Percentiles rank a stretch among this genome's conserved stretches.
Conservation (phyloP, 2,329 filamentous ascomycete species). For the Talaromyces atroroseus region DNA sequence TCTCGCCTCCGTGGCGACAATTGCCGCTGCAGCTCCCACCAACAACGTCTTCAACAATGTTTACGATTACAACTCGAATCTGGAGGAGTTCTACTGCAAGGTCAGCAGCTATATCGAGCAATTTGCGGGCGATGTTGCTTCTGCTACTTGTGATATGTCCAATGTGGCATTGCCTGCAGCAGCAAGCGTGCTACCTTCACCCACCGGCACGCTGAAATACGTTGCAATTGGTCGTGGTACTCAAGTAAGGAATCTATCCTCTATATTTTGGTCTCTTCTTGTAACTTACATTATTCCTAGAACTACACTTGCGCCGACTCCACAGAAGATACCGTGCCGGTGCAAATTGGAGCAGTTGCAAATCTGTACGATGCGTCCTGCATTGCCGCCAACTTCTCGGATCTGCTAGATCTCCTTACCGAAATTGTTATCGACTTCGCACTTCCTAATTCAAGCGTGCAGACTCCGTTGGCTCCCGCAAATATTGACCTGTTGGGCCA, state of each 20-base stretch:
- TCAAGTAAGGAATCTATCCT: conserved; percentile 32
- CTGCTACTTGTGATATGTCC: conserved; percentile 29
- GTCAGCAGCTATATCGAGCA: conserved; percentile 36
- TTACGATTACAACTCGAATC: conserved; percentile 36
- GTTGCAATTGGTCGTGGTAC: conserved; percentile 83
- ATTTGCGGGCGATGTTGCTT: conserved; percentile 16
- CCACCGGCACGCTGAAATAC: conserved; percentile 61
- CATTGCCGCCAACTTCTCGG: conserved; percentile 63
- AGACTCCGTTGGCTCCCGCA: conserved; percentile 43
- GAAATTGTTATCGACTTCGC: conserved; percentile 63
- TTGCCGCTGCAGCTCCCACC: conserved; percentile 33
- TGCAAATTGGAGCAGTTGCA: conserved; percentile 67
- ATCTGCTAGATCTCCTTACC: conserved; percentile 60
- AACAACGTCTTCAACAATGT: conserved; percentile 23
- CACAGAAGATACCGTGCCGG: conserved; percentile 58
- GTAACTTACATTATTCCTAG: conserved; percentile 40
- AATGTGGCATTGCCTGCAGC: conserved; percentile 39
- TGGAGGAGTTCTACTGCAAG: conserved; percentile 35
- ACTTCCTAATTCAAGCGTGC: conserved; percentile 37
- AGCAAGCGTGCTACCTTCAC: conserved; percentile 55
- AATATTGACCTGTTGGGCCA: conserved; percentile 64
- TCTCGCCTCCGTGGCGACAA: conserved; percentile 23
- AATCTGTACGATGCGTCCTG: conserved; percentile 86
- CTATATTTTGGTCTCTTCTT: neutral
- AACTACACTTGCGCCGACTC: conserved; percentile 80